Percentiles rank a stretch among this genome's conserved stretches.
Conservation (phyloP, 2,329 filamentous ascomycete genomes). For the Phyllosticta paracitricarpa region DNA sequence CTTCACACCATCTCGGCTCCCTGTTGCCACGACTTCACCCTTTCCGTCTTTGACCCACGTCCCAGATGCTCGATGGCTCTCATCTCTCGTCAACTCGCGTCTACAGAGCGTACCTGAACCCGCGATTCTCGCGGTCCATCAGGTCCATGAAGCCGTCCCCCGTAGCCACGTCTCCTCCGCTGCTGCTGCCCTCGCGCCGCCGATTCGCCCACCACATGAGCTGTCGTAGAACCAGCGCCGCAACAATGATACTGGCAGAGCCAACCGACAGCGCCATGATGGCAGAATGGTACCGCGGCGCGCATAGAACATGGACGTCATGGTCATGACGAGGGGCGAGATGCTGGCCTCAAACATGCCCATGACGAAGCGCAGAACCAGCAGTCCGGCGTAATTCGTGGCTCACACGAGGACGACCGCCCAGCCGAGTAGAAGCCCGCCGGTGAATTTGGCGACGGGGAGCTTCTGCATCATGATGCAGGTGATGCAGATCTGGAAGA, state of each 20-base stretch:
- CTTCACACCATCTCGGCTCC: neutral
- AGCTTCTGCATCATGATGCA: slow-evolving; percentile 32
- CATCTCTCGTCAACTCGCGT: neutral
- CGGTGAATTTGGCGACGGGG: slow-evolving; percentile 28
- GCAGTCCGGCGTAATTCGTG: slow-evolving; percentile 27
- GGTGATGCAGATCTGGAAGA: slow-evolving; percentile 26
- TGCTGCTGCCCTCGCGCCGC: slow-evolving; percentile 20
- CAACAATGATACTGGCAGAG: slow-evolving; percentile 33
- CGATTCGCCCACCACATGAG: slow-evolving; percentile 27
- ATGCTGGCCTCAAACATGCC: slow-evolving; percentile 30
- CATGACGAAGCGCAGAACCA: slow-evolving; percentile 24
- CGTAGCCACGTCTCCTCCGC: slow-evolving; percentile 20
- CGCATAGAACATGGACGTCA: slow-evolving; percentile 29
- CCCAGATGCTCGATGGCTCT: neutral
- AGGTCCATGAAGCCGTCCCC: slow-evolving; percentile 25
- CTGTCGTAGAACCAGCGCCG: slow-evolving; percentile 18
- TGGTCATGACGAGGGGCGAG: slow-evolving; percentile 27
- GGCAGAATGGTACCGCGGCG: slow-evolving; percentile 35
- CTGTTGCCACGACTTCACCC: neutral
- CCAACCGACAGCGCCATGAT: slow-evolving; percentile 34
- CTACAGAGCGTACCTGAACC: slow-evolving; percentile 21
- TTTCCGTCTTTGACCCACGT: neutral
- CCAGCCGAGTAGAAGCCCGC: slow-evolving; percentile 33
- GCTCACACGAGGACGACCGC: slow-evolving; percentile 34
- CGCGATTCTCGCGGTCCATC: slow-evolving; percentile 24